Evolutionary conservation across 129 eudicot species (phyloP), one percentile per base, ranked within the genome.

Genomic region (Tanacetum coccineum): DNA sequence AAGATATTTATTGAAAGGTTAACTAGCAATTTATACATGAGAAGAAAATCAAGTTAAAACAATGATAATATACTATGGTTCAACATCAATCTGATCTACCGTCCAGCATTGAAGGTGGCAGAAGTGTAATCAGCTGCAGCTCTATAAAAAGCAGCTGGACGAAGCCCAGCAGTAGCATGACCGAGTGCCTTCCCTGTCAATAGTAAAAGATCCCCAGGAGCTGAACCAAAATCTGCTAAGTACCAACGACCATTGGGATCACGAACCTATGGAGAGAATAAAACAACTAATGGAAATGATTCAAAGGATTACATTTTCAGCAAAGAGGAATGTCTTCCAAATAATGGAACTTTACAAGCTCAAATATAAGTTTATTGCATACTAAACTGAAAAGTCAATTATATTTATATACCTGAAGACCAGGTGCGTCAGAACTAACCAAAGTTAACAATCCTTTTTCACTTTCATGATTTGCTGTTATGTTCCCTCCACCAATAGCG

Each of bases 221-320:
- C 75, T 49, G 85, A 78, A 66, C 84, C 80, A 54, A 68, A 51
- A 79, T 88, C 95, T 75, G 98, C 96, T 78, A 84, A 72, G 84
- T 93, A 93, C 98, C 98, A 93, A 59, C 81, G 92, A 59, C 96
- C 95, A 82, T 88, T 93, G 76, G 98, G 95, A 71, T 93, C 98
- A 77, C 96, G 88, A 70, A 93, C 96, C 98, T 93, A 84, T 50
- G 26, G 64, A 68, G 25, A 78, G 64, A 74, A 52, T 54, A 50
- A 75, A 79, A 76, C 64, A 64, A 70, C 71, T 60, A 51, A 59
- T 51, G 40, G 62, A 78, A 59, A 59, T 68, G 70, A 69, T 62
- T 53, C 65, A 70, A 22, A 55, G 50, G 48, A 67, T 30, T 51
- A 36, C 42, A 36, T 6, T 36, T 36, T 36, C 42, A 7, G 42